phyloP scores from a whole-genome alignment of 2,329 filamentous ascomycete genomes.

The Colletotrichum navitas region DNA sequence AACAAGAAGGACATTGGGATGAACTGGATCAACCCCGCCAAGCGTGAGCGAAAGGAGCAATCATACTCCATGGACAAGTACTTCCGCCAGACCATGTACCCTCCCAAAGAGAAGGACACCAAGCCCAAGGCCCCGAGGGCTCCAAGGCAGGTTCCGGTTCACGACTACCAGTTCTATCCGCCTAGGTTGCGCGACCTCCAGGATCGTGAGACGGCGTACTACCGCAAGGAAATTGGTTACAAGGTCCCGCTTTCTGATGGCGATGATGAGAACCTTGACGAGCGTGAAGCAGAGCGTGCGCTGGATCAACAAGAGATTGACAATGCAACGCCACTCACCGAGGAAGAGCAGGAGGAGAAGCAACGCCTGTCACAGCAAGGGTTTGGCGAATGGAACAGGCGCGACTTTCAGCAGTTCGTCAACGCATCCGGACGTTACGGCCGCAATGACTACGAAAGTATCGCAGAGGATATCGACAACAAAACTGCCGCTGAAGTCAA shows the following conservation, averaged over 20 bases:
- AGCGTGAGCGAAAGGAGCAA: constrained; percentile 98
- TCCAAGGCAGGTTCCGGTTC: constrained; percentile 90
- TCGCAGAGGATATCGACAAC: constrained; percentile 90
- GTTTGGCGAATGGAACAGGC: constrained; percentile 94
- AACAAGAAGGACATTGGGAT: constrained; percentile 93
- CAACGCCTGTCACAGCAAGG: constrained; percentile 83
- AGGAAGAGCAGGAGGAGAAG: constrained; percentile 91
- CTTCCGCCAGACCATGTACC: constrained; percentile 89
- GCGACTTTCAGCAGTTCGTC: constrained; percentile 98
- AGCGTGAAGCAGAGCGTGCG: constrained; percentile 88
- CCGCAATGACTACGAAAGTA: constrained; percentile 85
- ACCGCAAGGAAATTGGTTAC: constrained; percentile 95
- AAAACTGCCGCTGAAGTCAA: constrained; percentile 89
- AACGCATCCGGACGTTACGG: constrained; percentile 96
- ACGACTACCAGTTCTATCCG: constrained; percentile 98
- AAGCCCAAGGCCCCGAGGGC: constrained; percentile 97
- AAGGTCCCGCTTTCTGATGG: constrained; percentile 93
- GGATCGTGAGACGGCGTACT: constrained; percentile 95
- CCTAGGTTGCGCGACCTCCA: constrained; percentile 86
- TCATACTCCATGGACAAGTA: constrained; percentile 99
- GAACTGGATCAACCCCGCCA: constrained; percentile 97
- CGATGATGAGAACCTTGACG: constrained; percentile 85
- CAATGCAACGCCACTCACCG: constrained; percentile 86
- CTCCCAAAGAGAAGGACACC: constrained; percentile 83
- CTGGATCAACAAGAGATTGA: constrained; percentile 94